These are phyloP conservation scores for Medicago truncatula DNA, from an alignment of 306 rosid genomes.

Conservation along the genomic window MtrunA17r5.0-ANR NC_053047.1:39164001-39164500, in stretches of 20 bases:
- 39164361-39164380: background rate
- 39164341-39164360: slow-evolving; percentile 20
- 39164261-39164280: background rate
- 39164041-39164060: no score
- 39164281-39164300: background rate
- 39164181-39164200: background rate
- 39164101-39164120: background rate
- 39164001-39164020: no score
- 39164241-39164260: background rate
- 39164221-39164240: slow-evolving; percentile 4
- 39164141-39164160: slow-evolving; percentile 10
- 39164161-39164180: background rate
- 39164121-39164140: background rate
- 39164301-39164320: slow-evolving; percentile 17
- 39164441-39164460: no score
- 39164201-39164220: no score
- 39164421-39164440: background rate
- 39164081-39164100: no score
- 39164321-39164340: slow-evolving; percentile 24
- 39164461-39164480: no score
- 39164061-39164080: no score
- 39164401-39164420: background rate
- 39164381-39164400: background rate
- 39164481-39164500: no score
- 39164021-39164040: no score